Evolutionary conservation across 768 basidiomycete genomes (phyloP).

Genomic region (Tricholoma matsutake): DNA sequence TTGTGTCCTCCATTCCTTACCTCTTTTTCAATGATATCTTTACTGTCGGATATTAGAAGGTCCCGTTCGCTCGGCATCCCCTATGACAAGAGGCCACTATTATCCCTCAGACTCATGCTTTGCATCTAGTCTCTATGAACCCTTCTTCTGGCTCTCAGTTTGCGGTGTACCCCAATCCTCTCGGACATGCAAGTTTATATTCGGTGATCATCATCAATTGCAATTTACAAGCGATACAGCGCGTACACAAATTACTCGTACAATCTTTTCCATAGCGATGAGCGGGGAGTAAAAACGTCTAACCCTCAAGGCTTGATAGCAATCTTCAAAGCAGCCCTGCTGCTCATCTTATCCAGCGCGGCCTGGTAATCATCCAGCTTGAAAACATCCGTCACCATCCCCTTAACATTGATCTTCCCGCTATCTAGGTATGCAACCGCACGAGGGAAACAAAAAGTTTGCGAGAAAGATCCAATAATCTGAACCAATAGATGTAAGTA

Average conservation of each 20-base stretch:
- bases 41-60: no score
- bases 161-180: no score
- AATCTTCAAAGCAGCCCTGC: conserved; percentile 58
- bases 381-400: conserved; percentile 67
- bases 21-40: no score
- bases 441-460: conserved; percentile 86
- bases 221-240: background rate
- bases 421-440: conserved; percentile 87
- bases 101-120: no score
- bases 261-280: background rate
- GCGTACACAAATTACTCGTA: background rate
- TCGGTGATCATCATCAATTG: no score
- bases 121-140: no score
- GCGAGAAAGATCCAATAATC: conserved; percentile 92
- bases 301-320: conserved; percentile 54
- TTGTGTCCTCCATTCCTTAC: no score
- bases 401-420: conserved; percentile 77
- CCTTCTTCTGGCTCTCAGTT: no score
- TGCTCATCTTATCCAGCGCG: conserved; percentile 72
- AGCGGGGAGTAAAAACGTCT: background rate
- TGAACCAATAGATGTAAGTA: conserved; percentile 23
- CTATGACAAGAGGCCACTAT: no score
- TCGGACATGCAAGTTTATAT: no score
- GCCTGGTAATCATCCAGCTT: conserved; percentile 66
- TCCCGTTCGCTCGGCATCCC: no score